Evolutionary conservation across 768 basidiomycete species (phyloP).

Genomic region (Atractiella rhizophila): DNA sequence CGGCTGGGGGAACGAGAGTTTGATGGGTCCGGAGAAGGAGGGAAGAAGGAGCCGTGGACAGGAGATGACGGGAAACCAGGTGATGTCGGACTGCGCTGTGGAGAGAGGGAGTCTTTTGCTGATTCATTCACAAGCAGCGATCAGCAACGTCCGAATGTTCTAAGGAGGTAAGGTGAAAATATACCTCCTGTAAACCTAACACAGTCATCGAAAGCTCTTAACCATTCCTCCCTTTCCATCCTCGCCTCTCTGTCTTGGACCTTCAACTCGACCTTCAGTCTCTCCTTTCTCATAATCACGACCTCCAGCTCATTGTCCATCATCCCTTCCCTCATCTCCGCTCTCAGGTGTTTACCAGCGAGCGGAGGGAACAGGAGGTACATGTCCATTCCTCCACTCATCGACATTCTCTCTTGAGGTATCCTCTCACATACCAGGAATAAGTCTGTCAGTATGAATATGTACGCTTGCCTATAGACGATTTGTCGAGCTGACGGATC

Average conservation of each 20-base stretch:
- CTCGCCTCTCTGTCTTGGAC: constrained; percentile 35
- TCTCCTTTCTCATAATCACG: constrained; percentile 69
- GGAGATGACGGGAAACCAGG: neutral
- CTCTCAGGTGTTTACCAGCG: constrained; percentile 70
- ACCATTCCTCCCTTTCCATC: constrained; percentile 35
- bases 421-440: constrained; percentile 76
- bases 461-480: constrained; percentile 46
- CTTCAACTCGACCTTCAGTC: constrained; percentile 39
- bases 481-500: constrained; percentile 40
- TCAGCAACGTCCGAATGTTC: neutral
- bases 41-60: neutral
- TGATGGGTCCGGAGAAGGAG: too few species aligned
- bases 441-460: constrained; percentile 76
- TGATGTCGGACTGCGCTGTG: neutral
- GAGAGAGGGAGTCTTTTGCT: neutral
- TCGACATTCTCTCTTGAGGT: constrained; percentile 30
- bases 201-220: constrained; percentile 51
- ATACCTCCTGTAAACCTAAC: neutral
- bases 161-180: neutral
- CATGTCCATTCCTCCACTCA: constrained; percentile 34
- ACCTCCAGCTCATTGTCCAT: constrained; percentile 43
- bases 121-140: too few species aligned
- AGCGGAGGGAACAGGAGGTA: constrained; percentile 84
- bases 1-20: too few species aligned
- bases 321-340: constrained; percentile 23